Conservation (phyloP, 2,329 filamentous ascomycete species). For the Colletotrichum orchidophilum region DNA sequence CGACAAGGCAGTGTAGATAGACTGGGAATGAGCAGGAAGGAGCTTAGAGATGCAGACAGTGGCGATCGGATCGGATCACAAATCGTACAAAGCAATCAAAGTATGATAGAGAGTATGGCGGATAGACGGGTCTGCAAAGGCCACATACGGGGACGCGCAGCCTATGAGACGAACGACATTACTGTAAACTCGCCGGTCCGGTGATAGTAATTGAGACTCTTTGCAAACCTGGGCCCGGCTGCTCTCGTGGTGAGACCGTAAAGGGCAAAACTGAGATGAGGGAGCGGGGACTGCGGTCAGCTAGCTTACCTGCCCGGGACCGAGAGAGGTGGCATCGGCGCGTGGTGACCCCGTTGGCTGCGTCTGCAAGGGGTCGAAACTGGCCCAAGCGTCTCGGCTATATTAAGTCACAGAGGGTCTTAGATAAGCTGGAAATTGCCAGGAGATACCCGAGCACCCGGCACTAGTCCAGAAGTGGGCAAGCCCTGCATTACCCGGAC, state of each 20-base stretch:
- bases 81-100: background rate
- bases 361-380: background rate
- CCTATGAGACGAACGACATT: slow-evolving; percentile 15
- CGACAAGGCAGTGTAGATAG: background rate
- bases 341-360: background rate
- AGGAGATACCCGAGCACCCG: slow-evolving; percentile 15
- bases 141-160: background rate
- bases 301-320: slow-evolving; percentile 28
- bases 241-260: background rate
- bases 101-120: background rate
- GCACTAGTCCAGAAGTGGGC: background rate
- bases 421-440: background rate
- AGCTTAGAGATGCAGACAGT: background rate
- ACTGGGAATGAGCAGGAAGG: background rate
- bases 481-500: background rate
- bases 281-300: background rate
- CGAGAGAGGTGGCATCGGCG: slow-evolving; percentile 1
- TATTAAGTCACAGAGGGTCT: background rate
- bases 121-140: background rate
- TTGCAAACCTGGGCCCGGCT: slow-evolving; percentile 8
- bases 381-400: background rate
- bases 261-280: slow-evolving; percentile 15
- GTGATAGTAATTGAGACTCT: slow-evolving; percentile 26
- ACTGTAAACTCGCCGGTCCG: slow-evolving; percentile 7
- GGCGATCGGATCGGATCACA: background rate